A percentile compares a stretch with the other conserved stretches of the same genome.
Evolutionary conservation across 805 yeast species (phyloP).

Genomic region (Candida andamanensis): DNA sequence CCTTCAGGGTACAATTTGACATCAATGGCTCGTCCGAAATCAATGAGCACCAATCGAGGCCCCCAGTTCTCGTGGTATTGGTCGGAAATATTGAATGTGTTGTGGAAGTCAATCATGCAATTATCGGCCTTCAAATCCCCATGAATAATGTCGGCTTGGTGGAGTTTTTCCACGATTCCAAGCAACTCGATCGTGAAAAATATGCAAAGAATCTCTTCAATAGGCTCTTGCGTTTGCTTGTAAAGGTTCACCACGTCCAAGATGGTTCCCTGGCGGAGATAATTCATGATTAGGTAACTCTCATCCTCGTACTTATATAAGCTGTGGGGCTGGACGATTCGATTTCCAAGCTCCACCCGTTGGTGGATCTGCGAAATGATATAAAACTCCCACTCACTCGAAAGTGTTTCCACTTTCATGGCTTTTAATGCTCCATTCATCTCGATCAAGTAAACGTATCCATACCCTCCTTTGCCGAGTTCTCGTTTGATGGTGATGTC

Average conservation of each 20-base stretch:
- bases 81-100: conserved; percentile 3
- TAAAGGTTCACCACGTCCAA: conserved; percentile 59
- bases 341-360: conserved; percentile 21
- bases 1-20: conserved; percentile 45
- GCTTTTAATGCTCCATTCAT: conserved; percentile 53
- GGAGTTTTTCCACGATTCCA: conserved; percentile 56
- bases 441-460: conserved; percentile 70
- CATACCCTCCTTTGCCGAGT: conserved; percentile 80
- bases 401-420: conserved; percentile 65
- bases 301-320: conserved; percentile 60
- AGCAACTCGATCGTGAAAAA: conserved; percentile 64
- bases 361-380: conserved; percentile 54
- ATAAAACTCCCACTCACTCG: conserved; percentile 78
- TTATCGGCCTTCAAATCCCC: conserved; percentile 86
- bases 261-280: conserved; percentile 65
- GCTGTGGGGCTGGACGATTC: conserved; percentile 47
- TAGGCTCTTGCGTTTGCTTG: conserved; percentile 16
- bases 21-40: conserved; percentile 80
- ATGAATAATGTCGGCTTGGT: conserved; percentile 63
- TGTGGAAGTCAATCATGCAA: conserved; percentile 62
- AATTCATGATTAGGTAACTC: conserved; percentile 61
- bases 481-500: conserved; percentile 46
- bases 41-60: conserved; percentile 62
- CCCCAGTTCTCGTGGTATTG: conserved; percentile 38
- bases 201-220: conserved; percentile 61